Base-by-base conservation (phyloP, 1,284 basidiomycete genomes). In the Pseudozyma thailandica region DNA sequence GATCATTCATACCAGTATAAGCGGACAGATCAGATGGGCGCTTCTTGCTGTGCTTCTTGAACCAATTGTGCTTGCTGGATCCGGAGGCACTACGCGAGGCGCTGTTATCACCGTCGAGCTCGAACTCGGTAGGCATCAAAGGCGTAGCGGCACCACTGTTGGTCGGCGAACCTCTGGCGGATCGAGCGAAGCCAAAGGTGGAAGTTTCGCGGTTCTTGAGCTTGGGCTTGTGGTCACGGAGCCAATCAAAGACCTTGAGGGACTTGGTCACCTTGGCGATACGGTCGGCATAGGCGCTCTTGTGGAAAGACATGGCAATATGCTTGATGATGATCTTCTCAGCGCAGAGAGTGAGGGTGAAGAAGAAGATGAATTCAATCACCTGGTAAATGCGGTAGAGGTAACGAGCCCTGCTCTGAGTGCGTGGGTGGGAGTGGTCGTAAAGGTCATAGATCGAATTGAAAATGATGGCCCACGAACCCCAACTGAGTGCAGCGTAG, bases 231-330 rank as follows among this genome's bases (percentile, higher is more conserved):
- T 90, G 90, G 59, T 87, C 84, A 38, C 90, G 88, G 30, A 92
- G 86, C 71, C 86, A 86, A 82, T 92, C 91, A 56, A 92, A 87
- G 31, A 88, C 87, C 20, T 82, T 82, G 23, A 92, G 86, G 3
- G 88, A 85, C 48, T 86, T 83, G 44, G 85, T 84, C 2, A 91
- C 86, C 20, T 85, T 84, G 10, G 88, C 86, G 15, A 91, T 85
- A 50, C 91, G 90, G 33, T 92, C 91, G 64, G 87, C 87, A 78
- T 89, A 92, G 13, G 91, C 91, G 8, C 87, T 89, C 43, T 86
- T 87, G 79, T 92, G 91, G 84, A 92, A 92, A 18, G 68, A 71
- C 56, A 81, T 78, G 50, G 79, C 76, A 28, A 81, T 80, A 47
- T 65, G 60, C 71, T 74, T 75, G 66, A 81, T 71, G 33, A 81